Base-by-base conservation (phyloP, 805 yeast genomes). In the Nakazawaea holstii region DNA sequence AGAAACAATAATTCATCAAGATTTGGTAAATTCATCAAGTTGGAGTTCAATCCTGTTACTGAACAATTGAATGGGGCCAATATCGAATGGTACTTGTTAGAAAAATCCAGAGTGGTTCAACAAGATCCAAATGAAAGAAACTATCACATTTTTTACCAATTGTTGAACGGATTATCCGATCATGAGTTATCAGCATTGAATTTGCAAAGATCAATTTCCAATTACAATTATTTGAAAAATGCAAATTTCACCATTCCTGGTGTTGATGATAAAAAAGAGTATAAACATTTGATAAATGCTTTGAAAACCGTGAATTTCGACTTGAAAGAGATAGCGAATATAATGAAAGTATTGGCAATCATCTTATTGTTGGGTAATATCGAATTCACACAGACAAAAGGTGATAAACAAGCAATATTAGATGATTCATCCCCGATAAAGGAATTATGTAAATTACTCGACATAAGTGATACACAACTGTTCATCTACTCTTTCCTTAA, bases 1-100 rank as follows among this genome's bases (percentile, higher is more conserved):
- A 79, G 94, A 58, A 94, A 94, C 62, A 82, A 91, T 63, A 94
- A 94, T 65, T 90, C 97, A 3, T 92, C 98, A 6, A 79, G 99
- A 59, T 94, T 94, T 63, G 99, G 99, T 35, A 94, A 94, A 67
- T 94, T 94, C 59, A 87, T 94, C 53, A 85, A 90, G 59, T 87
- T 94, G 50, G 89, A 82, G 60, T 87, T 92, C 55, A 74, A 77
- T 48, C 60, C 61, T 2, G 57, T 68, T 3, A 62, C 73, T 9
- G 88, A 88, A 3, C 75, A 75, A 50, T 84, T 94, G 39, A 72
- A 78, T 17, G 97, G 97, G 10, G 98, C 98, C 9, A 84, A 87
- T 54, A 89, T 94, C 43, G 97, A 92, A 57, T 94, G 96, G 88
- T 94, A 94, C 58, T 69, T 94, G 24, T 68, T 94, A 36, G 99